Evolutionary conservation across 2,329 filamentous ascomycete genomes (phyloP).

Genomic region (Hypoxylon sp.): DNA sequence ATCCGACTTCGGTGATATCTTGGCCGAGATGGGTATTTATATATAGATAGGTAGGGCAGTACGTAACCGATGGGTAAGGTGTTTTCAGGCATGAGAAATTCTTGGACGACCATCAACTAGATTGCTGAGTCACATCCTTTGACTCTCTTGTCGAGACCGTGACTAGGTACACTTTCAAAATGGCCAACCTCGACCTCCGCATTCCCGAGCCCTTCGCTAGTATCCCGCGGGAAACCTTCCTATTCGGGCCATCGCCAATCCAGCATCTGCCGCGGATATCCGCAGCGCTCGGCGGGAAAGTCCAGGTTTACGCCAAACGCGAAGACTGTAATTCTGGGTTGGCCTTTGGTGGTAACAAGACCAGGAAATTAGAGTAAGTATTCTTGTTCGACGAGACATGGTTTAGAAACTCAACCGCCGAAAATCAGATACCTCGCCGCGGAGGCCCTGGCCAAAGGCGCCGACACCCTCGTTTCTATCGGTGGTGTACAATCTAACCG

Average conservation of each 20-base stretch:
- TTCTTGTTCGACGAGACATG: background rate
- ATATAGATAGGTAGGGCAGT: constrained; percentile 10
- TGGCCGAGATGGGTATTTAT: constrained; percentile 16
- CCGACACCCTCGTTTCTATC: constrained; percentile 75
- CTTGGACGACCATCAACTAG: background rate
- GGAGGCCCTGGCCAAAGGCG: constrained; percentile 70
- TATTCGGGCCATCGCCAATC: constrained; percentile 78
- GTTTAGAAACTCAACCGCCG: background rate
- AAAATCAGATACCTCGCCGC: constrained; percentile 71
- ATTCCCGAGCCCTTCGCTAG: constrained; percentile 74
- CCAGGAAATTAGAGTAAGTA: constrained; percentile 74
- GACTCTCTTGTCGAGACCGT: background rate
- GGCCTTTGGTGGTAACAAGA: constrained; percentile 79
- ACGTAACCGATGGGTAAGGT: constrained; percentile 5
- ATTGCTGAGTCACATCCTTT: background rate
- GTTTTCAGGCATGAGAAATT: constrained; percentile 2
- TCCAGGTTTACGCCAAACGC: constrained; percentile 78
- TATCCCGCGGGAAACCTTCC: constrained; percentile 73
- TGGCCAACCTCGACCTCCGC: constrained; percentile 57
- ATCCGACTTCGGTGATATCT: constrained; percentile 42
- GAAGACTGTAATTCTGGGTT: constrained; percentile 79
- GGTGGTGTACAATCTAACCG: constrained; percentile 78
- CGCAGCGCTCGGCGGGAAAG: constrained; percentile 69
- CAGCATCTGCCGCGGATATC: constrained; percentile 77
- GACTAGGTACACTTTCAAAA: constrained; percentile 9